Evolutionary conservation across 305 asterid genomes (phyloP).

Genomic region (Withania somnifera): DNA sequence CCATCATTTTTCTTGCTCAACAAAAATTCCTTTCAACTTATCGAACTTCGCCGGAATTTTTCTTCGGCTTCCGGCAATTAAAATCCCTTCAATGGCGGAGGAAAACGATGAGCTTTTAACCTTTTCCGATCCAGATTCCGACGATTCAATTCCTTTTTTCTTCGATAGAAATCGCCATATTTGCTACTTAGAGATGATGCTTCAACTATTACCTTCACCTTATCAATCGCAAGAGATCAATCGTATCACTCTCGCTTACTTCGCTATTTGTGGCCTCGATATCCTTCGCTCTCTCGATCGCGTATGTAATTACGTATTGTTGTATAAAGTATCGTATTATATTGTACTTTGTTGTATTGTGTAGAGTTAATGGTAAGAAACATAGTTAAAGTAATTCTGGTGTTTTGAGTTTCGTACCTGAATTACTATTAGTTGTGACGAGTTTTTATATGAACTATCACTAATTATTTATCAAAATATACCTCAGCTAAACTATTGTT

Average conservation of each 20-base stretch:
- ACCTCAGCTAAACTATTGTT: no score
- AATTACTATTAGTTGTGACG: no score
- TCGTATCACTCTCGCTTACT: constrained; percentile 83
- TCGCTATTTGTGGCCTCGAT: constrained; percentile 63
- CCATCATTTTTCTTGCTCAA: no score
- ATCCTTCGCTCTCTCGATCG: constrained; percentile 61
- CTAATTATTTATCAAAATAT: no score
- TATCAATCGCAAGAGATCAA: constrained; percentile 83
- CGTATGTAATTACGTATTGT: constrained; percentile 31
- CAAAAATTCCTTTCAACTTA: no score
- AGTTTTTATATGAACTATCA: no score
- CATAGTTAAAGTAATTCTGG: no score
- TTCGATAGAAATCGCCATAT: constrained; percentile 81
- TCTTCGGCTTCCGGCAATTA: not conserved
- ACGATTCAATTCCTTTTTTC: constrained; percentile 16
- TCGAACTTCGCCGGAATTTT: not conserved
- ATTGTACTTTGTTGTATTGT: no score
- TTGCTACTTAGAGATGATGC: constrained; percentile 61
- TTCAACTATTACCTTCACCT: constrained; percentile 49
- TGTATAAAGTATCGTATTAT: no score
- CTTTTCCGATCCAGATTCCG: constrained; percentile 12
- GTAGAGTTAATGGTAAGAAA: no score
- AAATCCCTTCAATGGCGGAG: constrained; percentile 10
- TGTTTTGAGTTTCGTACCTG: no score
- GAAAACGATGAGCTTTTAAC: not conserved